Conservation (phyloP, 805 yeast species). For the Torulaspora franciscae region DNA sequence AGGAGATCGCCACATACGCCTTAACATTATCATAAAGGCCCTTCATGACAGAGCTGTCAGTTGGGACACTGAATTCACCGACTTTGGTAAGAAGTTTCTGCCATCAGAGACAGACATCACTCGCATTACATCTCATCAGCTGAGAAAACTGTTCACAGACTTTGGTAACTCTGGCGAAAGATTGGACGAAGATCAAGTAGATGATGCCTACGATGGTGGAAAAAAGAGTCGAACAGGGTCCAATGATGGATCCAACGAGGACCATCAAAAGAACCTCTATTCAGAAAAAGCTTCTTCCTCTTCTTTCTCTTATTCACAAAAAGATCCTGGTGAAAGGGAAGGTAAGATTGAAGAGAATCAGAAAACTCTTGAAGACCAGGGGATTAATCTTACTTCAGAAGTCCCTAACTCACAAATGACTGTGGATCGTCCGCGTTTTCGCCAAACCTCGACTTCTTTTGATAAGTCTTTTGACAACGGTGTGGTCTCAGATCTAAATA, state of each 20-base stretch:
- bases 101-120: conserved; percentile 94
- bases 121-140: conserved; percentile 80
- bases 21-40: conserved; percentile 64
- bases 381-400: neutral
- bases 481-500: conserved; percentile 8
- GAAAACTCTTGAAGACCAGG: neutral
- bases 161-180: conserved; percentile 24
- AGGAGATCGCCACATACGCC: conserved; percentile 61
- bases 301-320: neutral
- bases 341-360: neutral
- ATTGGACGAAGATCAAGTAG: conserved; percentile 2
- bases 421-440: neutral
- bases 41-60: conserved; percentile 76
- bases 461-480: conserved; percentile 9
- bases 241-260: neutral
- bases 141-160: conserved; percentile 67
- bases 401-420: neutral
- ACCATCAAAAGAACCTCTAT: neutral
- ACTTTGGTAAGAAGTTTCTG: conserved; percentile 69
- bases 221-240: neutral
- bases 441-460: conserved; percentile 10
- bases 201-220: neutral
- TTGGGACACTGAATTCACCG: conserved; percentile 82
- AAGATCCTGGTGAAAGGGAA: neutral
- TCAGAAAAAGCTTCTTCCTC: neutral